Percentiles rank a stretch among this genome's conserved stretches.
These are phyloP conservation scores for Fusarium sp. DNA, from an alignment of 2,329 filamentous ascomycete genomes.

Conservation along the genomic window DNA sequence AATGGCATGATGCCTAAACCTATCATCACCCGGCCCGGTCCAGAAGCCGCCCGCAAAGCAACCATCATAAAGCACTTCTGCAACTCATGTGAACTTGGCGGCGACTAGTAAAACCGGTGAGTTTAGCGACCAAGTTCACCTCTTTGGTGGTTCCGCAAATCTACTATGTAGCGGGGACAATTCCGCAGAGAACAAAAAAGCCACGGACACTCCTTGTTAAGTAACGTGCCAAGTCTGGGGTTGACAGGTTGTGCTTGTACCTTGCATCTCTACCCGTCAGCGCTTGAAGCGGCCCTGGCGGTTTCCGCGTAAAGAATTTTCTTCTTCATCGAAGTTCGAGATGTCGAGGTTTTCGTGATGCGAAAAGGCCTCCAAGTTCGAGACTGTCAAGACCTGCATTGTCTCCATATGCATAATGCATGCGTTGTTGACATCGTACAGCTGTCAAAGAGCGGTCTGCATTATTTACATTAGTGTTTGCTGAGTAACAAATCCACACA, in stretches of 20 bases:
- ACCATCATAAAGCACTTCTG: not conserved
- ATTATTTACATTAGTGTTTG: conserved; percentile 35
- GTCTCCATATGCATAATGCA: conserved; percentile 31
- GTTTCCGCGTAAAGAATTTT: conserved; percentile 8
- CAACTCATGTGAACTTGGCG: conserved; percentile 11
- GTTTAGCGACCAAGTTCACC: not conserved
- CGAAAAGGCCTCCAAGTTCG: conserved; percentile 26
- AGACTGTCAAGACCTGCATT: conserved; percentile 24
- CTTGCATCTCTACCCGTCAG: conserved; percentile 10
- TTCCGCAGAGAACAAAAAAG: not conserved
- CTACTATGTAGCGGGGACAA: not conserved
- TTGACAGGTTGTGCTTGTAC: conserved; percentile 28
- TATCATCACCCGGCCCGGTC: not conserved
- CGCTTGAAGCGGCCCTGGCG: conserved; percentile 32
- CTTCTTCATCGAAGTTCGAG: conserved; percentile 2
- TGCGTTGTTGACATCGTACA: conserved; percentile 37
- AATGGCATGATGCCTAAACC: conserved; percentile 2
- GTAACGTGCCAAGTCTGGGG: conserved; percentile 26
- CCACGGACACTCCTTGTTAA: not conserved
- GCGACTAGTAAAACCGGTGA: conserved; percentile 9
- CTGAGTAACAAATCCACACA: conserved; percentile 19
- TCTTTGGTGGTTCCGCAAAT: not conserved
- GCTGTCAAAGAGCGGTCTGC: conserved; percentile 46
- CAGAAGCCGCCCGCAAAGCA: conserved; percentile 1
- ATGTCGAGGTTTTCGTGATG: conserved; percentile 7